Conservation (phyloP, 306 rosid genomes). For the Vicia faba region DNA sequence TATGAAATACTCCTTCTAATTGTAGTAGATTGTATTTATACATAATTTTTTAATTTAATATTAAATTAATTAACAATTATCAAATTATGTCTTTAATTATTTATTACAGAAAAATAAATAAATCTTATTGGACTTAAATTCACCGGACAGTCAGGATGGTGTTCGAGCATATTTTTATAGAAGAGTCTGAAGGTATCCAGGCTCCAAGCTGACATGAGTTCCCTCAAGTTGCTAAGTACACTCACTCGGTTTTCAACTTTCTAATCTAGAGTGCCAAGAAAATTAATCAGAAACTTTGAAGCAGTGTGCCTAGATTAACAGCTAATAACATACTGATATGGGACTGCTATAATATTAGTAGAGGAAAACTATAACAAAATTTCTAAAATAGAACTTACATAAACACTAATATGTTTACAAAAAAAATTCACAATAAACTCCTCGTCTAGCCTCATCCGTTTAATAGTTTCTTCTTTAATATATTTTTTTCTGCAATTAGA, state of each 20-base stretch:
- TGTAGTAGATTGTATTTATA: no score
- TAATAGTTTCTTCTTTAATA: constrained; percentile 92
- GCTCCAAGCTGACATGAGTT: constrained; percentile 97
- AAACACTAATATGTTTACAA: constrained; percentile 80
- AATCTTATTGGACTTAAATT: constrained; percentile 29
- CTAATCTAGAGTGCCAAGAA: constrained; percentile 48
- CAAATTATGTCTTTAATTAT: no score
- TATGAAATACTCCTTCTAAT: no score
- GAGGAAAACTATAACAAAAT: constrained; percentile 11
- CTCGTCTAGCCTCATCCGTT: constrained; percentile 95
- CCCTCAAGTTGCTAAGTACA: constrained; percentile 78
- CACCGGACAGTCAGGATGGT: constrained; percentile 99
- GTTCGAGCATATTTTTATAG: constrained; percentile 90
- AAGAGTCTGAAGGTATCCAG: constrained; percentile 83
- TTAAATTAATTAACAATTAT: no score
- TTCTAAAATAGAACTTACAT: constrained; percentile 58
- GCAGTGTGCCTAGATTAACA: constrained; percentile 16
- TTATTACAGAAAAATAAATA: constrained; percentile 13
- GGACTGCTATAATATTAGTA: constrained; percentile 20
- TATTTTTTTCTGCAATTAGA: constrained; percentile 69
- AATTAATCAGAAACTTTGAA: constrained; percentile 32
- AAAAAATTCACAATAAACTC: constrained; percentile 95
- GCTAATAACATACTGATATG: constrained; percentile 9
- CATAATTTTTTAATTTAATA: no score
- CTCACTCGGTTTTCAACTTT: constrained; percentile 88